Base-by-base conservation (phyloP, 495 filamentous ascomycete genomes). In the Penicillium cinerascens region DNA sequence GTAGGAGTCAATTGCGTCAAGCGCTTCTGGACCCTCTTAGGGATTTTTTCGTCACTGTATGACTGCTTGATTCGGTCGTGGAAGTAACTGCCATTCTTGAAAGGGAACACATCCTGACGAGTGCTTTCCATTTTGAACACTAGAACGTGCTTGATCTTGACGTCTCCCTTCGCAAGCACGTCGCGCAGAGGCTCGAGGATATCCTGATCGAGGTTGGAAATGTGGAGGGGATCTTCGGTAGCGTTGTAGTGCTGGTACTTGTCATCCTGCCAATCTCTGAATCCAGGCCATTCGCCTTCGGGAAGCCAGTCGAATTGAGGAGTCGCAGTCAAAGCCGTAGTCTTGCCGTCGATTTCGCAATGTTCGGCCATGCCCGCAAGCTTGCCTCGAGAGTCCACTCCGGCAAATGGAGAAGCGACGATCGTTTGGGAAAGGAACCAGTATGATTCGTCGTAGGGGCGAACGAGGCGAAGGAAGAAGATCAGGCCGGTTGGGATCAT, bases 41-140 rank as follows among this genome's bases (percentile, higher is more conserved):
- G 58, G 23, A 68, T 51, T 4, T 52, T 23, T 5, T 51, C 37
- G 13, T 58, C 18, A 20, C 52, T 35, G 48, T 59, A 67, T 2
- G 72, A 66, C 8, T 68, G 54, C 43, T 56, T 56, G 36, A 78
- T 59, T 15, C 65, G 68, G 15, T 75, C 46, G 4, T 68, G 49
- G 8, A 68, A 56, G 18, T 59, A 57, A 11, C 58, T 57, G 16
- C 63, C 63, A 7, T 72, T 70, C 50, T 56, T 56, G 11, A 76
- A 47, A 3, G 73, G 73, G 60, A 76, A 75, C 10, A 75, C 68
- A 50, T 76, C 73, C 38, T 71, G 68, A 42, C 73, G 64, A 27
- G 70, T 76, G 20, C 69, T 73, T 51, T 76, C 73, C 48, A 76
- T 63, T 40, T 70, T 68, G 27, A 76, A 56, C 3, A 74, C 37